A percentile compares a stretch with the other conserved stretches of the same genome.
Conservation (phyloP, 2,329 filamentous ascomycete species). For the Epichloe amarillans region DNA sequence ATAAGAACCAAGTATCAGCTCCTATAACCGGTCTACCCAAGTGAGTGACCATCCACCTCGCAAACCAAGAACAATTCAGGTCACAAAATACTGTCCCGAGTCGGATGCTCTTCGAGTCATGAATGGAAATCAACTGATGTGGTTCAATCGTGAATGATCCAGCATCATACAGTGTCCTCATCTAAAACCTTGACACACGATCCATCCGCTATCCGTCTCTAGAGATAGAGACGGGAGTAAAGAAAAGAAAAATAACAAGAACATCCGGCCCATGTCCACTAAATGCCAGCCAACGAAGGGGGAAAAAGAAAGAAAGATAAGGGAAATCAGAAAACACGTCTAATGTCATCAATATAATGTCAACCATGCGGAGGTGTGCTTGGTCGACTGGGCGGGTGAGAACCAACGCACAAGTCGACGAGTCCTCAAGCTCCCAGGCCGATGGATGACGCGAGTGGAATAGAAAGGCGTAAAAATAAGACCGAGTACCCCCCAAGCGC, state of each 20-base stretch:
- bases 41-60: neutral
- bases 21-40: neutral
- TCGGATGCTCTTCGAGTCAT: neutral
- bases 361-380: slow-evolving; percentile 1
- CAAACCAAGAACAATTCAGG: neutral
- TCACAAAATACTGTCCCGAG: neutral
- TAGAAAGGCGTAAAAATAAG: slow-evolving; percentile 1
- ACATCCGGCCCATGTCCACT: slow-evolving; percentile 6
- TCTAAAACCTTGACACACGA: slow-evolving; percentile 11
- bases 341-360: slow-evolving; percentile 9
- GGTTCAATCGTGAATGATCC: neutral
- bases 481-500: neutral
- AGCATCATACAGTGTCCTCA: slow-evolving; percentile 7
- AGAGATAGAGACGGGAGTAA: neutral
- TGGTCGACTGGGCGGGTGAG: neutral
- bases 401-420: neutral
- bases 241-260: neutral
- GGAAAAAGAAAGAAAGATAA: slow-evolving; percentile 3
- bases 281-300: slow-evolving; percentile 8
- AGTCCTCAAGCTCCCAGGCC: neutral
- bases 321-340: neutral
- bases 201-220: neutral
- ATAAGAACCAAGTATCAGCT: neutral
- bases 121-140: neutral
- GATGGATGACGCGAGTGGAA: slow-evolving; percentile 3